These are phyloP conservation scores for Pseudopyrenochaeta lycopersici DNA, from an alignment of 2,329 filamentous ascomycete species.

Conservation along the genomic window DNA sequence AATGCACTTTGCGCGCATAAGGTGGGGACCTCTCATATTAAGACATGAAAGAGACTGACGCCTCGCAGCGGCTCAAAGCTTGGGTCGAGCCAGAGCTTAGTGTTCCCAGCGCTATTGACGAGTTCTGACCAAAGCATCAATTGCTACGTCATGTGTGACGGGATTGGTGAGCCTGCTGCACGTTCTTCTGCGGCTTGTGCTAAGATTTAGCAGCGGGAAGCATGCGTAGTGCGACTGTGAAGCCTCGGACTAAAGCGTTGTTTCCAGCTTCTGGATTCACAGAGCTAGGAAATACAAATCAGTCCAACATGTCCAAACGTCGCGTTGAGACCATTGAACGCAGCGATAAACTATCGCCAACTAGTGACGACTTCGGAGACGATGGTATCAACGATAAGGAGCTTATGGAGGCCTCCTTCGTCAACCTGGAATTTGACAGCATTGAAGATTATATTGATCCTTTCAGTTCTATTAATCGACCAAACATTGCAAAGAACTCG, in stretches of 20 bases:
- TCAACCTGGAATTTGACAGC: slow-evolving; percentile 56
- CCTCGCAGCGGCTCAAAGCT: slow-evolving; percentile 70
- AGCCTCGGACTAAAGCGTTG: slow-evolving; percentile 54
- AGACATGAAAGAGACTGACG: neutral
- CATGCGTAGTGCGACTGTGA: slow-evolving; percentile 61
- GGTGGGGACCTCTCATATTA: slow-evolving; percentile 45
- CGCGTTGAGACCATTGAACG: slow-evolving; percentile 26
- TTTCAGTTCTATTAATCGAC: slow-evolving; percentile 20
- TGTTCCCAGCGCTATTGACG: slow-evolving; percentile 66
- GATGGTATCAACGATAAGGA: slow-evolving; percentile 63
- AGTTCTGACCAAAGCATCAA: slow-evolving; percentile 66
- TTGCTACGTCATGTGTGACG: slow-evolving; percentile 83
- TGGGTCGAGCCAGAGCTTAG: slow-evolving; percentile 67
- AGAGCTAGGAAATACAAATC: slow-evolving; percentile 21
- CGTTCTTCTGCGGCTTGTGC: neutral
- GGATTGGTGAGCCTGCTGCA: slow-evolving; percentile 67
- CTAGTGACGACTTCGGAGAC: slow-evolving; percentile 62
- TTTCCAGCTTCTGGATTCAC: slow-evolving; percentile 49
- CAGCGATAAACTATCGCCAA: slow-evolving; percentile 13
- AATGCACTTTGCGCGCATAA: slow-evolving; percentile 72
- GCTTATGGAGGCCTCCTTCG: slow-evolving; percentile 55
- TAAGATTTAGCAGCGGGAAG: slow-evolving; percentile 61
- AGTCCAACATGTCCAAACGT: slow-evolving; percentile 43
- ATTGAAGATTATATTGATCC: slow-evolving; percentile 61
- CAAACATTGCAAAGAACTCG: slow-evolving; percentile 30